Conservation (phyloP, 768 basidiomycete genomes). For the Calocybe gangraenosa region DNA sequence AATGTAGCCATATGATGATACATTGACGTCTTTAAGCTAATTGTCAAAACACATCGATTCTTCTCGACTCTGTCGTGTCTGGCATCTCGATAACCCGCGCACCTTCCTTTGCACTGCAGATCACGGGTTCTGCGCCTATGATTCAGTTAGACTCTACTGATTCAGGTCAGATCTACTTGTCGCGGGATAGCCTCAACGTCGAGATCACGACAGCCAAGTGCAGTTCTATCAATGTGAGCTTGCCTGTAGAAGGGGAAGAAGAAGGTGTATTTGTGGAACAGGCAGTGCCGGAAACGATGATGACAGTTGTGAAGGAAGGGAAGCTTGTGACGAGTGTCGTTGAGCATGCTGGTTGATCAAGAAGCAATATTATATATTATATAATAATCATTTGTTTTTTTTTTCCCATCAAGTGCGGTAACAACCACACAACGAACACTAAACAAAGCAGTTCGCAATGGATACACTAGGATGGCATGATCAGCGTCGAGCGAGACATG, state of each 20-base stretch:
- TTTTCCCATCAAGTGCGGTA: too few species aligned
- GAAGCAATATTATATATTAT: too few species aligned
- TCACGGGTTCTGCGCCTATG: constrained; percentile 87
- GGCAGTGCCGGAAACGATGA: constrained; percentile 94
- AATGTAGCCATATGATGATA: too few species aligned
- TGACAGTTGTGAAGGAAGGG: constrained; percentile 73
- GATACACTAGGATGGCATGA: constrained; percentile 80
- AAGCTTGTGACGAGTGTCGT: constrained; percentile 87
- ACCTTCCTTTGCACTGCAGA: constrained; percentile 90
- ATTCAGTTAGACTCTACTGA: constrained; percentile 94
- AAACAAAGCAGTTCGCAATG: constrained; percentile 34
- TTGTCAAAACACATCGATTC: constrained; percentile 81
- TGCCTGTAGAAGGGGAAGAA: constrained; percentile 85
- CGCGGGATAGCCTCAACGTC: constrained; percentile 65
- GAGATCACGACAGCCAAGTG: constrained; percentile 96
- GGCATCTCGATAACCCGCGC: constrained; percentile 85
- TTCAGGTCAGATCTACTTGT: constrained; percentile 92
- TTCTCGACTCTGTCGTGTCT: constrained; percentile 92
- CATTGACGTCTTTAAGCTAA: too few species aligned
- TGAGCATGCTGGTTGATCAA: constrained; percentile 84
- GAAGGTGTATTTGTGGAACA: constrained; percentile 90
- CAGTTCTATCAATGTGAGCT: constrained; percentile 84
- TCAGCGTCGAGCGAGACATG: constrained; percentile 55
- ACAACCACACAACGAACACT: too few species aligned
- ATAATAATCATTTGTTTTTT: too few species aligned